Percentiles rank a stretch among this genome's conserved stretches.
Evolutionary conservation across 345 rosid species (phyloP).

Genomic region (Durio zibethinus): DNA sequence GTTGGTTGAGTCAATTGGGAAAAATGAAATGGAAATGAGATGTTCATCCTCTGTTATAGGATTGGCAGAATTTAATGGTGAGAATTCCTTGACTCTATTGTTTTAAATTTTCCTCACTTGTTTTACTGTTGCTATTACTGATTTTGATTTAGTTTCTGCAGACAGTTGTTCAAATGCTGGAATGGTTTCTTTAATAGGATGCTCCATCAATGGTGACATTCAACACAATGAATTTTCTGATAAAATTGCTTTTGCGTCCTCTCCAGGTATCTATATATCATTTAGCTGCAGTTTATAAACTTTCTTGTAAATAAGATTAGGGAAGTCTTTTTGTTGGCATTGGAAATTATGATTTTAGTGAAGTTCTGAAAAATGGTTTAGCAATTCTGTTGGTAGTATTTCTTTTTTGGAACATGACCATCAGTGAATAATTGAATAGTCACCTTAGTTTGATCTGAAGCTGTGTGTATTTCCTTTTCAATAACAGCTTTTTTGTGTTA

Average conservation of each 20-base stretch:
- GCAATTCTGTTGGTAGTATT: background rate
- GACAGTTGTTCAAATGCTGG: constrained; percentile 11
- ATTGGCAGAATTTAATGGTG: constrained; percentile 30
- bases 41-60: constrained; percentile 1
- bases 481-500: background rate
- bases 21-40: constrained; percentile 17
- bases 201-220: constrained; percentile 14
- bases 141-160: constrained; percentile 20
- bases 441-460: background rate
- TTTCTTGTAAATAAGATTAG: background rate
- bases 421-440: background rate
- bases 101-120: background rate
- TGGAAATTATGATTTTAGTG: background rate
- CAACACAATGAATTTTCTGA: constrained; percentile 9
- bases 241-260: constrained; percentile 18
- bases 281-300: background rate
- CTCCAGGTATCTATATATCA: constrained; percentile 20
- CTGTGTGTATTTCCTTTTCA: background rate
- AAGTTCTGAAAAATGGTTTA: background rate
- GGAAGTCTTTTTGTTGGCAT: background rate
- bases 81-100: background rate
- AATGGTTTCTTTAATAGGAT: constrained; percentile 16
- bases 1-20: constrained; percentile 16
- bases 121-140: constrained; percentile 6
- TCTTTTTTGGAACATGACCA: too few relatives aligned